These are phyloP conservation scores for Tuber melanosporum DNA, from an alignment of 495 filamentous ascomycete species.

Conservation along the genomic window DNA sequence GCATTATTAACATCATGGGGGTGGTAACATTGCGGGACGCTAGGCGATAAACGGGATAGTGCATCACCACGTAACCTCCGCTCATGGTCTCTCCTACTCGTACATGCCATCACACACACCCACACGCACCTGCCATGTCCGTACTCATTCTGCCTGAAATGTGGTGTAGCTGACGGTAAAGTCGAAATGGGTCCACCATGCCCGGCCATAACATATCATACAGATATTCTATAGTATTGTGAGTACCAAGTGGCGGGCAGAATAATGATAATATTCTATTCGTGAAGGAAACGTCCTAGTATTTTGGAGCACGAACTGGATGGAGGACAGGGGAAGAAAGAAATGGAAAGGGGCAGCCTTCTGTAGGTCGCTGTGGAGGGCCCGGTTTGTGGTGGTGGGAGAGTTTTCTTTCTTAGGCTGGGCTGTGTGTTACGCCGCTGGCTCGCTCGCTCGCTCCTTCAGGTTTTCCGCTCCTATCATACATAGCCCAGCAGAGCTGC, in stretches of 20 bases:
- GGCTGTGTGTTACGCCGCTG: constrained; percentile 4
- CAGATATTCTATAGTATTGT: not conserved
- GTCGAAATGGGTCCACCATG: not conserved
- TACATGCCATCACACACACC: constrained; percentile 27
- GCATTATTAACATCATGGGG: constrained; percentile 12
- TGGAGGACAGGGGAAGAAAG: not conserved
- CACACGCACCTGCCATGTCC: constrained; percentile 4
- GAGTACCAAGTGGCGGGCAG: not conserved
- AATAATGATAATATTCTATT: not conserved
- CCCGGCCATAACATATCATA: not conserved
- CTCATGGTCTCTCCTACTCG: constrained; percentile 29
- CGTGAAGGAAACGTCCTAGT: not conserved
- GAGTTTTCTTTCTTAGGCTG: not conserved
- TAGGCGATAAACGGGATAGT: constrained; percentile 25
- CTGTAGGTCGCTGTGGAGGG: not conserved
- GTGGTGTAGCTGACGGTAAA: not conserved
- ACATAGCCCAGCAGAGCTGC: constrained; percentile 7
- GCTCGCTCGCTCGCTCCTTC: not conserved
- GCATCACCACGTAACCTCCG: constrained; percentile 34
- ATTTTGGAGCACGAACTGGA: not conserved
- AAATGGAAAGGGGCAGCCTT: not conserved
- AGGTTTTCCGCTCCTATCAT: constrained; percentile 16
- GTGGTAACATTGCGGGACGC: not conserved
- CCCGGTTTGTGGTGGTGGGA: not conserved
- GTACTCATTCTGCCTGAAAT: not conserved